Evolutionary conservation across 2,329 filamentous ascomycete genomes (phyloP).

Genomic region (Ophiocordyceps robertsii): DNA sequence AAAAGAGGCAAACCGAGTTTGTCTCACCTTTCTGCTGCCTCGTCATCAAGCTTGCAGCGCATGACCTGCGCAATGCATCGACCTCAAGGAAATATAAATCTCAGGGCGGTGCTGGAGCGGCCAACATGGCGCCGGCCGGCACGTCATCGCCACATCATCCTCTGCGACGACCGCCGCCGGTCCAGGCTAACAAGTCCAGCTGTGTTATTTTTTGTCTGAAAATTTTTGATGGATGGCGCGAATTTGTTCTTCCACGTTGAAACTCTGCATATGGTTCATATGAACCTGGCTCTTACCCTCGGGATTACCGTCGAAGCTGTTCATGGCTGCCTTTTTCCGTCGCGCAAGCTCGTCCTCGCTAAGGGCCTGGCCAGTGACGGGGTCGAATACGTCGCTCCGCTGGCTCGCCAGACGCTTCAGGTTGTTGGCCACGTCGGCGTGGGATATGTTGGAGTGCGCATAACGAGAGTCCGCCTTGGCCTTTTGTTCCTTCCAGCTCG

Average conservation of each 20-base stretch:
- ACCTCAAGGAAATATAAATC: background rate
- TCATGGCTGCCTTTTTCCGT: conserved; percentile 59
- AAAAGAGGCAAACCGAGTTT: conserved; percentile 1
- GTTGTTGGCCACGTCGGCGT: conserved; percentile 81
- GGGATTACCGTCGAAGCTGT: conserved; percentile 51
- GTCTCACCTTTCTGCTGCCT: conserved; percentile 1
- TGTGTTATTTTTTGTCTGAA: conserved; percentile 21
- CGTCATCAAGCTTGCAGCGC: background rate
- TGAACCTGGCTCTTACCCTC: conserved; percentile 42
- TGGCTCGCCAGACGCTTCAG: conserved; percentile 89
- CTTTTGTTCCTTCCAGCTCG: conserved; percentile 90
- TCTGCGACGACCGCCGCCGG: no score
- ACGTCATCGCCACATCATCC: background rate
- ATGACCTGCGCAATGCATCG: background rate
- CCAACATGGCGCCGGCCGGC: background rate
- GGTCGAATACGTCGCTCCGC: conserved; percentile 76
- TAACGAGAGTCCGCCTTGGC: conserved; percentile 77
- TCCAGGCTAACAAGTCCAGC: background rate
- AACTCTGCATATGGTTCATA: conserved; percentile 46
- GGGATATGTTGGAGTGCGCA: conserved; percentile 74
- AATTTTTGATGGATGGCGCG: conserved; percentile 46
- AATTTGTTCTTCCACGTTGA: conserved; percentile 81
- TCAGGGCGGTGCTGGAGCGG: no score
- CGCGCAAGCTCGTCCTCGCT: conserved; percentile 62
- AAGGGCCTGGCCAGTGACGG: conserved; percentile 51